Evolutionary conservation across 2,329 filamentous ascomycete species (phyloP).

Genomic region (Celoporthe dispersa): DNA sequence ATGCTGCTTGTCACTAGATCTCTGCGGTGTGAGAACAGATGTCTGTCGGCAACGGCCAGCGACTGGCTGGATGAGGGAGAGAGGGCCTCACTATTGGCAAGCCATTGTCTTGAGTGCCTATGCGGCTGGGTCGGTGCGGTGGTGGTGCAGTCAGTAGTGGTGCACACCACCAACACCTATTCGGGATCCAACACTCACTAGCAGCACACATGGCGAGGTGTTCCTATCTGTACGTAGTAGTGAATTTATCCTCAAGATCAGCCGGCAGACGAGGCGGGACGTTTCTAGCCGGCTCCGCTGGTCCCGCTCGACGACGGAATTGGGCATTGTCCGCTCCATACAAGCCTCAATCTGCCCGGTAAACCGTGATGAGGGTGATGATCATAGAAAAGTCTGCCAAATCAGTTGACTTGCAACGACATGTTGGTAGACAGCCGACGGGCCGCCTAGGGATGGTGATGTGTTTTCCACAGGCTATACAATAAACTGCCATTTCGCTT

Average conservation of each 20-base stretch:
- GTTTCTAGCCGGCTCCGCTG: neutral
- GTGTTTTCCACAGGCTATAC: neutral
- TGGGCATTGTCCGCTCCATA: neutral
- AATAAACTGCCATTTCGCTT: neutral
- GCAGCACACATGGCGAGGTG: neutral
- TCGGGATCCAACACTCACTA: neutral
- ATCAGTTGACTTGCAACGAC: neutral
- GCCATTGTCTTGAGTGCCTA: constrained; percentile 7
- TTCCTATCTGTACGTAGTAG: neutral
- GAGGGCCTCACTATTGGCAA: constrained; percentile 11
- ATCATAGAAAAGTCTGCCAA: neutral
- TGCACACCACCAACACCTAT: neutral
- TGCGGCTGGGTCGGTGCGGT: neutral
- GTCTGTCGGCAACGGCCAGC: neutral
- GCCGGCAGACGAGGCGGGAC: constrained; percentile 1
- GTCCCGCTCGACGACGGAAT: neutral
- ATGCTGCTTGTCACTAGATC: neutral
- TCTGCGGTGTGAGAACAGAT: neutral
- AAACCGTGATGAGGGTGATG: neutral
- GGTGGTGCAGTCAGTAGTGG: neutral
- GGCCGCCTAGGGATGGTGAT: neutral
- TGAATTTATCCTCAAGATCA: constrained; percentile 5
- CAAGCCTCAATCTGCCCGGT: neutral
- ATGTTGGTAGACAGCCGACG: neutral
- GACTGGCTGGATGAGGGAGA: neutral